Evolutionary conservation across 495 filamentous ascomycete species (phyloP).

Genomic region (Mytilinidion resinicola): DNA sequence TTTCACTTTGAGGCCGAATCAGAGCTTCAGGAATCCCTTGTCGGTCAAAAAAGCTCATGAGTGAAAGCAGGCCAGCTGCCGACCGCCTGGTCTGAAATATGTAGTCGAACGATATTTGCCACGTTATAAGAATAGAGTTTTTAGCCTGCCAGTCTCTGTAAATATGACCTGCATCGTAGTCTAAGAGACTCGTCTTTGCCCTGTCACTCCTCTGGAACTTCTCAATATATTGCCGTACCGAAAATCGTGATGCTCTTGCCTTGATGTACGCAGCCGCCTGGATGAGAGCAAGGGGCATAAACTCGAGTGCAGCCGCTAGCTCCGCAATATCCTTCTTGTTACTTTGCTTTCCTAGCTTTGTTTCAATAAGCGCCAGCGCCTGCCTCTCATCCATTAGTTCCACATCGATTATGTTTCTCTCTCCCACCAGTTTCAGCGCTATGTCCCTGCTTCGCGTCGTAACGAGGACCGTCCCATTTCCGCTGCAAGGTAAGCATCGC

Average conservation of each 20-base stretch:
- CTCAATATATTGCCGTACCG: slow-evolving; percentile 34
- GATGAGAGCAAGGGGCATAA: slow-evolving; percentile 5
- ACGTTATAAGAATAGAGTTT: slow-evolving; percentile 43
- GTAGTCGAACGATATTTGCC: slow-evolving; percentile 41
- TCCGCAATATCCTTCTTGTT: slow-evolving; percentile 1
- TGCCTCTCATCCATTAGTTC: slow-evolving; percentile 30
- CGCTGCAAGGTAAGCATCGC: neutral
- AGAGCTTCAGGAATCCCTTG: slow-evolving; percentile 13
- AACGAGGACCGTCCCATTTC: slow-evolving; percentile 4
- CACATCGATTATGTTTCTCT: slow-evolving; percentile 35
- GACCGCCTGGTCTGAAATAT: slow-evolving; percentile 29
- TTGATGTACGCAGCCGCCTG: slow-evolving; percentile 9
- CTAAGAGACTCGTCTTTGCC: slow-evolving; percentile 35
- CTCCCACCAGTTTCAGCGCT: slow-evolving; percentile 30
- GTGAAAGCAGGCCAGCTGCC: slow-evolving; percentile 14
- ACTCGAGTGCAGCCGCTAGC: slow-evolving; percentile 2
- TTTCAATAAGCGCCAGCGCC: slow-evolving; percentile 36
- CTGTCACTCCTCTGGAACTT: slow-evolving; percentile 36
- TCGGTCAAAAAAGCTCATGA: slow-evolving; percentile 20
- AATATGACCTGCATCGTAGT: slow-evolving; percentile 33
- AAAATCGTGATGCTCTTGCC: slow-evolving; percentile 17
- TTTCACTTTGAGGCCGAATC: slow-evolving; percentile 7
- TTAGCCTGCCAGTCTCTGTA: slow-evolving; percentile 38
- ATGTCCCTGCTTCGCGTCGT: neutral
- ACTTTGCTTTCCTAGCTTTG: slow-evolving; percentile 32